Conservation (phyloP, 176 grass and related monocot species). For the Cocos nucifera region DNA sequence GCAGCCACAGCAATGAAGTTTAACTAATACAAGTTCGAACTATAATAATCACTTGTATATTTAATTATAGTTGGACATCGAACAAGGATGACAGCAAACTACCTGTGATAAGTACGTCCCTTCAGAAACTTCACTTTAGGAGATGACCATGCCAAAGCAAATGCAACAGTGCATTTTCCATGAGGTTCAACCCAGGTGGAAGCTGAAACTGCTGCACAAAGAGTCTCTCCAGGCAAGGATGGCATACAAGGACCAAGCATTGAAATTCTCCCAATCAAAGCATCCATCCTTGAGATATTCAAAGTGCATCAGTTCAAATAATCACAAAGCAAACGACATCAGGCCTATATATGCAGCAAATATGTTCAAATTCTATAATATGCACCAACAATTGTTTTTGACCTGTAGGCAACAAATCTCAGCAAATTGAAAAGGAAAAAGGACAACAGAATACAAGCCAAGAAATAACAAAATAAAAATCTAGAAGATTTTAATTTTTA, state of each 20-base stretch:
- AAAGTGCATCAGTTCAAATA: neutral
- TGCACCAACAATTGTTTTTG: too few species aligned
- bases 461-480: too few species aligned
- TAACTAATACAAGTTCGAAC: too few species aligned
- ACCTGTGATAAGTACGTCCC: conserved; percentile 72
- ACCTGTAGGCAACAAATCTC: too few species aligned
- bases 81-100: neutral
- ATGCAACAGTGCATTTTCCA: conserved; percentile 74
- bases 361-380: too few species aligned
- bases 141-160: conserved; percentile 80
- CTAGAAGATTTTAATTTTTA: too few species aligned
- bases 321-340: neutral
- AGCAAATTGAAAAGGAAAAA: too few species aligned
- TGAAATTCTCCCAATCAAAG: conserved; percentile 80
- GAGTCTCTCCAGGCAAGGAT: conserved; percentile 53
- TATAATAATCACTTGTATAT: too few species aligned
- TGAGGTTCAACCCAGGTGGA: conserved; percentile 92
- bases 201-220: conserved; percentile 91
- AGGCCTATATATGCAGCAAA: neutral
- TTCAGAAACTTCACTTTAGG: conserved; percentile 92
- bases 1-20: too few species aligned
- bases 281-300: conserved; percentile 49
- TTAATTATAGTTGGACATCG: too few species aligned
- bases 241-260: conserved; percentile 50
- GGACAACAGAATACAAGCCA: too few species aligned